Evolutionary conservation across 1,139 yeast genomes (phyloP).

Genomic region (Saccharomyces pastorianus): DNA sequence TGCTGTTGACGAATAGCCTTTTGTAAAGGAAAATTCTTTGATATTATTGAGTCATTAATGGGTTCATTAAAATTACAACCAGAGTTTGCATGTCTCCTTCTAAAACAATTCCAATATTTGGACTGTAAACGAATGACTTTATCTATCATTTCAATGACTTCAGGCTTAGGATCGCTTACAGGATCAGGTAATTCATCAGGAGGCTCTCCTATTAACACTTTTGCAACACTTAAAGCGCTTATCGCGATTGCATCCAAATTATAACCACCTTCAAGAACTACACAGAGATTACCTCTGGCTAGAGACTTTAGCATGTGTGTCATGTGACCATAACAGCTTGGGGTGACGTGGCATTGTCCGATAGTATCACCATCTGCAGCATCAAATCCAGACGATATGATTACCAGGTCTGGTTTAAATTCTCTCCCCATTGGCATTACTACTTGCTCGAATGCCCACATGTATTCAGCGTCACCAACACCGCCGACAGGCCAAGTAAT

Average conservation of each 20-base stretch:
- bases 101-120: constrained; percentile 78
- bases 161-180: constrained; percentile 52
- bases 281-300: constrained; percentile 83
- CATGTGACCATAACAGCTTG: constrained; percentile 95
- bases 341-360: constrained; percentile 96
- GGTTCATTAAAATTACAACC: constrained; percentile 26
- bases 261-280: constrained; percentile 93
- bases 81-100: constrained; percentile 47
- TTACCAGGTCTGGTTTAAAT: constrained; percentile 85
- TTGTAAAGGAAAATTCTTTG: constrained; percentile 42
- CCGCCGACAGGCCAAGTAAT: constrained; percentile 92
- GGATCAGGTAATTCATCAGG: constrained; percentile 59
- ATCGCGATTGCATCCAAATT: constrained; percentile 83
- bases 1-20: constrained; percentile 73
- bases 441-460: constrained; percentile 84
- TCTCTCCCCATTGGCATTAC: constrained; percentile 85
- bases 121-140: constrained; percentile 77
- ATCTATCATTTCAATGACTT: constrained; percentile 75
- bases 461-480: constrained; percentile 91
- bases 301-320: constrained; percentile 82
- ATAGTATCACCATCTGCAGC: constrained; percentile 98
- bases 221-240: constrained; percentile 88
- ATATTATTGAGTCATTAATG: constrained; percentile 16
- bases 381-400: constrained; percentile 92
- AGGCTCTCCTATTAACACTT: constrained; percentile 88